Base-by-base conservation (phyloP, 106 monocot species). In the Xerophyta viscosa region DNA sequence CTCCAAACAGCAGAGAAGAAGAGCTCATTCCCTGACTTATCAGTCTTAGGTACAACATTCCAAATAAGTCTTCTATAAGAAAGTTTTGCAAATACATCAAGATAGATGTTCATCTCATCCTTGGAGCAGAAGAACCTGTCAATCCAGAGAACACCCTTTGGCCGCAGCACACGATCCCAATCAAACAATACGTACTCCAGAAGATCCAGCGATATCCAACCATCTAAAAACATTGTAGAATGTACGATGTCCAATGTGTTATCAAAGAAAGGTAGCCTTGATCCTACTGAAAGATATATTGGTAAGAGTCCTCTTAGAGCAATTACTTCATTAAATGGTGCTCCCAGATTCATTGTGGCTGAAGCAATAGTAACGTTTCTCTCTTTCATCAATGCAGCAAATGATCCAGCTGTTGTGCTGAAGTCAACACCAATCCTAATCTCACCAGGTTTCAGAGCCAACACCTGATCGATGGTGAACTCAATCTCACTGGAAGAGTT, bases 1-100 rank as follows among this genome's bases (percentile, higher is more conserved):
- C 67, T 87, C 87, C 42, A 87, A 66, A 78, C 60, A 24, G 81
- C 81, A 15, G 87, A 87, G 29, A 81, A 66, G 66, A 71, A 77
- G 7, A 87, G 66, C 71, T 87, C 82, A 44, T 44, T 44, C 9
- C 17, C 14, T 14, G 3, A 17, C 6, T 69, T 74, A 56, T 62
- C 73, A 20, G 65, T 65, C 65, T 87, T 87, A 37, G 74, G 74
- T 11, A 74, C 60, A n/a, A 82, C 75, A n/a, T 51, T 70, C 78
- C 82, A 82, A 39, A 66, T 58, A 45, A 68, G 78, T 56, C 82
- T 78, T 72, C 53, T 75, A 53, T 82, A 83, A 59, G 64, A 54
- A 11, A 88, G 75, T 25, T 65, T 68, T 48, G 63, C 29, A 64
- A 88, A 79, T 72, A 65, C 75, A 14, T 75, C 75, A 59, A 76